Percentiles rank a stretch among this genome's conserved stretches.
phyloP scores from a whole-genome alignment of 495 filamentous ascomycete genomes.

The Recurvomyces mirabilis region DNA sequence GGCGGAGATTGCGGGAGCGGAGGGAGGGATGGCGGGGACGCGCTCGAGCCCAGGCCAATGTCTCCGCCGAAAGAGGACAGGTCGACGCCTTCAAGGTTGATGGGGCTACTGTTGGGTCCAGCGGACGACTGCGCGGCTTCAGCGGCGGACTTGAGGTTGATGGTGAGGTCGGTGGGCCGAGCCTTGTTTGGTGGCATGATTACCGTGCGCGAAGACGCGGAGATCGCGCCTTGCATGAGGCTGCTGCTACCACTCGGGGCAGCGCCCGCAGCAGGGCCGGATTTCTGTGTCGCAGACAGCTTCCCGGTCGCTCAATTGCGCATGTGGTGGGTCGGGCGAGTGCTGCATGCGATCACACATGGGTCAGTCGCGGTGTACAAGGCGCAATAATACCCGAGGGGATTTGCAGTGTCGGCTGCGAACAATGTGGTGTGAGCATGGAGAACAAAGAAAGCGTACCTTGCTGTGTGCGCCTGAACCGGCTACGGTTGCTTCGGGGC shows the following conservation, averaged over 20 bases:
- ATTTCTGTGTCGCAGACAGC: background rate
- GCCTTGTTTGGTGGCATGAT: constrained; percentile 12
- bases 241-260: background rate
- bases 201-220: background rate
- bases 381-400: constrained; percentile 4
- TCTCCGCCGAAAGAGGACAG: constrained; percentile 20
- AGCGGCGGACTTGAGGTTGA: constrained; percentile 9
- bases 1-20: constrained; percentile 11
- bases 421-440: constrained; percentile 14
- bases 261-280: constrained; percentile 1
- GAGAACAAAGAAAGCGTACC: constrained; percentile 19
- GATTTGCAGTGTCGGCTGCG: constrained; percentile 4
- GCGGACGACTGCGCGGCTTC: background rate
- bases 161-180: constrained; percentile 15
- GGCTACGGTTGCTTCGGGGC: constrained; percentile 4
- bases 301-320: too few species aligned
- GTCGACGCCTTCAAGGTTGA: constrained; percentile 16
- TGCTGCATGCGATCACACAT: constrained; percentile 1
- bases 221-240: constrained; percentile 6
- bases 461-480: constrained; percentile 4
- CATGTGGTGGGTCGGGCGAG: constrained; percentile 10
- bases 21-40: constrained; percentile 7
- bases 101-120: constrained; percentile 12
- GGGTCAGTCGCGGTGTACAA: constrained; percentile 3
- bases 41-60: background rate